A percentile compares a stretch with the other conserved stretches of the same genome.
These are phyloP conservation scores for Coemansia sp. DNA, from an alignment of 192 early-diverging fungal genomes.

Conservation along the genomic window DNA sequence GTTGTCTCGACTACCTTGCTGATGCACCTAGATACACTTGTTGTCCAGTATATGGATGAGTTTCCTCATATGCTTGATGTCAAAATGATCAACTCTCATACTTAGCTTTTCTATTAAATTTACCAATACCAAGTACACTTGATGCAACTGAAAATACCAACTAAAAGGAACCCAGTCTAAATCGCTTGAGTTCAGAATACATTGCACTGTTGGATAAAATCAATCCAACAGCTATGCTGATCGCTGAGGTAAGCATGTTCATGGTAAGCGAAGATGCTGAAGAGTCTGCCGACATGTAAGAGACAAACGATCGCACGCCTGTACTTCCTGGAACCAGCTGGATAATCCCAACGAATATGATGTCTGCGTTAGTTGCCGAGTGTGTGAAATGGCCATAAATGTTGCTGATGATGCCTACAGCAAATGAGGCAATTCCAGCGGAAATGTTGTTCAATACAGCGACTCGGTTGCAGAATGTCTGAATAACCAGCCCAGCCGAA, in stretches of 20 bases:
- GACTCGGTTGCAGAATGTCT: constrained; percentile 55
- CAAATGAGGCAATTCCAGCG: constrained; percentile 64
- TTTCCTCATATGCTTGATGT: constrained; percentile 2
- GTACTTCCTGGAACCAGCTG: constrained; percentile 76
- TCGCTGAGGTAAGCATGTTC: constrained; percentile 29
- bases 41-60: not conserved
- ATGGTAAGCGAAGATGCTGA: constrained; percentile 39
- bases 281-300: constrained; percentile 54
- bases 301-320: constrained; percentile 59
- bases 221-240: constrained; percentile 33
- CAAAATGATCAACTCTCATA: not conserved
- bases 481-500: constrained; percentile 61
- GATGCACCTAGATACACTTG: not conserved
- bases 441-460: constrained; percentile 55
- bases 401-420: constrained; percentile 70
- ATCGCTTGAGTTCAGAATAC: constrained; percentile 32
- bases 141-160: not conserved
- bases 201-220: constrained; percentile 31
- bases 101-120: not conserved
- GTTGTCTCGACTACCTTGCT: not conserved
- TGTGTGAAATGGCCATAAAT: constrained; percentile 61
- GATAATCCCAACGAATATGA: constrained; percentile 70
- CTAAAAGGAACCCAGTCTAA: constrained; percentile 25
- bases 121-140: not conserved
- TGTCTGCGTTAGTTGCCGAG: constrained; percentile 62